Percentiles rank a stretch among this genome's conserved stretches.
phyloP scores from a whole-genome alignment of 495 filamentous ascomycete species.

The Lentithecium fluviatile region DNA sequence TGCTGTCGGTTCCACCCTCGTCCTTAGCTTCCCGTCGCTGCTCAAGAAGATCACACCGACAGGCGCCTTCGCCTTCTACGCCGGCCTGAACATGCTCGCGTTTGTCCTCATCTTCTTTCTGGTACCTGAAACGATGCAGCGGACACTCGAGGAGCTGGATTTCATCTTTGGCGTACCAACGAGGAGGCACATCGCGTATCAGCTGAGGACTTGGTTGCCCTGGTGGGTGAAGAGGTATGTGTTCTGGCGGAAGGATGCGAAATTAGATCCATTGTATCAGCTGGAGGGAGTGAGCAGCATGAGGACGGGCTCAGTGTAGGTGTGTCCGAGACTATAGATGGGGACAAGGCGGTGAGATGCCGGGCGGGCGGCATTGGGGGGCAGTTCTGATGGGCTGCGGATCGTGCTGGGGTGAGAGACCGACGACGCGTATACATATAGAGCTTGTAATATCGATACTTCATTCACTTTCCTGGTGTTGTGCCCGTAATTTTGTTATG shows the following conservation, averaged over 20 bases:
- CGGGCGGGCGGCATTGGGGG: too few species aligned
- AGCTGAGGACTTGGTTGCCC: conserved; percentile 11
- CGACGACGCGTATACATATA: too few species aligned
- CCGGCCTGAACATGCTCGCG: conserved; percentile 14
- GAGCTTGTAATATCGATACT: too few species aligned
- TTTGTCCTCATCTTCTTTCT: conserved; percentile 14
- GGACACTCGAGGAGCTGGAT: conserved; percentile 28
- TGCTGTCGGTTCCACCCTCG: background rate
- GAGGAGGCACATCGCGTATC: conserved; percentile 11
- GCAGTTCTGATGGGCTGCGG: too few species aligned
- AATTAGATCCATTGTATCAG: conserved; percentile 8
- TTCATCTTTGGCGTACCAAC: conserved; percentile 30
- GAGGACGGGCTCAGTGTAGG: background rate
- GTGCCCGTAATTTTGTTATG: too few species aligned
- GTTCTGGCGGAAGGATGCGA: conserved; percentile 4
- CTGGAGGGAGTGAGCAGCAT: conserved; percentile 2
- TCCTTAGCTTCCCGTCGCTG: conserved; percentile 3
- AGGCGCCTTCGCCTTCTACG: conserved; percentile 17
- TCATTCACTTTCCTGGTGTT: too few species aligned
- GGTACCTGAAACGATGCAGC: conserved; percentile 12
- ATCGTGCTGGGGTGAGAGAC: too few species aligned
- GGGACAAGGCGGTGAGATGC: too few species aligned
- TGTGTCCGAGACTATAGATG: too few species aligned
- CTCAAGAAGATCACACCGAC: background rate
- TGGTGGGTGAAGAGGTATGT: conserved; percentile 24